phyloP scores from a whole-genome alignment of 495 filamentous ascomycete genomes.

The Hypoxylon trugodes region DNA sequence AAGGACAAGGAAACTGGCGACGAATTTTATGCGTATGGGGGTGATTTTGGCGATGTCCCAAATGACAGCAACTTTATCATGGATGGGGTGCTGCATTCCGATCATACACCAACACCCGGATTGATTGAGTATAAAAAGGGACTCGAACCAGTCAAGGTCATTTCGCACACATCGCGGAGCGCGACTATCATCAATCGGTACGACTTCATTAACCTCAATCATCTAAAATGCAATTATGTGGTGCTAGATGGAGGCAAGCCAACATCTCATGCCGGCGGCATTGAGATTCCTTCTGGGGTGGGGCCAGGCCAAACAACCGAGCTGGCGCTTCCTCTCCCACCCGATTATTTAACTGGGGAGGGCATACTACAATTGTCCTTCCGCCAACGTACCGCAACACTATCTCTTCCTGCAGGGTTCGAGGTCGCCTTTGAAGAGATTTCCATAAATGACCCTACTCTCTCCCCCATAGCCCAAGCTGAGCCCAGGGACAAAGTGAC shows the following conservation, averaged over 20 bases:
- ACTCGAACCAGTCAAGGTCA: conserved; percentile 61
- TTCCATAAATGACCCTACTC: conserved; percentile 15
- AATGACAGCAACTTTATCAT: conserved; percentile 73
- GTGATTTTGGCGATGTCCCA: conserved; percentile 71
- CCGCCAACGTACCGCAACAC: conserved; percentile 42
- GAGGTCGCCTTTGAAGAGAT: conserved; percentile 60
- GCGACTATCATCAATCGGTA: conserved; percentile 57
- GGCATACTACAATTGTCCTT: conserved; percentile 31
- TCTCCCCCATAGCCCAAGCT: conserved; percentile 1
- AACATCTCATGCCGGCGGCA: conserved; percentile 17
- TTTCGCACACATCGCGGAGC: conserved; percentile 28
- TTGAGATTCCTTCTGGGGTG: conserved; percentile 31
- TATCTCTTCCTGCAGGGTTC: conserved; percentile 53
- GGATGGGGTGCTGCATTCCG: conserved; percentile 68
- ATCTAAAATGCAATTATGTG: conserved; percentile 48
- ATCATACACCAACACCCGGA: conserved; percentile 67
- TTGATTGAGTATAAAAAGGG: conserved; percentile 69
- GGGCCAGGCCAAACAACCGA: conserved; percentile 31
- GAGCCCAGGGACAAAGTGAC: conserved; percentile 15
- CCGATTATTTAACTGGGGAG: conserved; percentile 16
- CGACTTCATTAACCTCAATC: conserved; percentile 61
- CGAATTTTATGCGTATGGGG: conserved; percentile 70
- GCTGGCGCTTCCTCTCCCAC: conserved; percentile 7
- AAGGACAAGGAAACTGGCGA: conserved; percentile 58
- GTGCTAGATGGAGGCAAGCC: conserved; percentile 38